Evolutionary conservation across 2,329 filamentous ascomycete genomes (phyloP).

Genomic region (Geosmithia flava): DNA sequence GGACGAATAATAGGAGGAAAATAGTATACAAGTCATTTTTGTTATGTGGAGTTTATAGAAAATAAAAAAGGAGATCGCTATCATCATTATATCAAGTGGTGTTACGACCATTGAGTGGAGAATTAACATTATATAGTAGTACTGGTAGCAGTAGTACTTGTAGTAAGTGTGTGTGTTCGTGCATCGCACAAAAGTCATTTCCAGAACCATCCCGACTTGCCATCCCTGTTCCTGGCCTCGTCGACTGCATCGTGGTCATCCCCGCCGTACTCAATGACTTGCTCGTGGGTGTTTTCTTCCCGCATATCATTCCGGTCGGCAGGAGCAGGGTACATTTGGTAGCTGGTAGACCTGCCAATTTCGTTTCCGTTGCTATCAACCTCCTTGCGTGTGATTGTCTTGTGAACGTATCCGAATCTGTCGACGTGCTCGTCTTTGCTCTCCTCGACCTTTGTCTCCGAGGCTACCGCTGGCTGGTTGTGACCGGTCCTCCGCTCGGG

Average conservation of each 20-base stretch:
- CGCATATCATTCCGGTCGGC: too few species aligned
- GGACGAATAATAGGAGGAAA: background rate
- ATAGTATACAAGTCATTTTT: background rate
- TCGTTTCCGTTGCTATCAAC: slow-evolving; percentile 28
- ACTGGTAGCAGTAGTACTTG: background rate
- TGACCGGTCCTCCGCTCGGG: slow-evolving; percentile 2
- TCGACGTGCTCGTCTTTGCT: slow-evolving; percentile 30
- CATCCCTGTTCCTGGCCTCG: background rate
- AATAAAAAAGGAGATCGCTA: background rate
- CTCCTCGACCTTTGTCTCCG: slow-evolving; percentile 18
- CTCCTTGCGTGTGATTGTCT: slow-evolving; percentile 24
- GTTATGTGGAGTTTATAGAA: background rate
- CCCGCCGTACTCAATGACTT: background rate
- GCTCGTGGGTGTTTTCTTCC: background rate
- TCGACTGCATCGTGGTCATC: background rate
- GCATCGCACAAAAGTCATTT: slow-evolving; percentile 1
- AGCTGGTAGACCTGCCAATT: slow-evolving; percentile 22
- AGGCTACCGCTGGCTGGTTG: slow-evolving; percentile 4
- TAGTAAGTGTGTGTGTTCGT: background rate
- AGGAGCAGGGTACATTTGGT: slow-evolving; percentile 15
- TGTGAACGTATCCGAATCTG: slow-evolving; percentile 27
- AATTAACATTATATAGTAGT: background rate
- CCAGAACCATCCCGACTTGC: slow-evolving; percentile 8
- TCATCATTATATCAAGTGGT: background rate
- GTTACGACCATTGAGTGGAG: slow-evolving; percentile 1